Percentiles rank a stretch among this genome's conserved stretches.
Conservation (phyloP, 1,284 basidiomycete species). For the Sporisorium reilianum region DNA sequence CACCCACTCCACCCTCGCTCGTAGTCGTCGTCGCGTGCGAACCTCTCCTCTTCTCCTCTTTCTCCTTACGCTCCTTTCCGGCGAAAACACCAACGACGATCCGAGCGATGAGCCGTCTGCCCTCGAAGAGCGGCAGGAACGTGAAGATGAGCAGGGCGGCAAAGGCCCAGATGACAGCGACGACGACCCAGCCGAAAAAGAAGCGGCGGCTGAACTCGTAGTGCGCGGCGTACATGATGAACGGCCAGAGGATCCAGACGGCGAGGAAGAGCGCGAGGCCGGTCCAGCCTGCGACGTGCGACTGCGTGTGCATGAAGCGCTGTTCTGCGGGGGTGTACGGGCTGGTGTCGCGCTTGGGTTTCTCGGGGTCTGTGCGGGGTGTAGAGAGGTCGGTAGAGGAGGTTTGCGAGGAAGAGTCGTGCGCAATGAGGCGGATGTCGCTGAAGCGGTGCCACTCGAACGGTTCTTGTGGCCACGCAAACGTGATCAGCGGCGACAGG, state of each 20-base stretch:
- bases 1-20: neutral
- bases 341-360: neutral
- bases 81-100: conserved; percentile 18
- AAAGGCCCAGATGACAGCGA: conserved; percentile 62
- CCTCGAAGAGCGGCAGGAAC: conserved; percentile 44
- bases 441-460: conserved; percentile 58
- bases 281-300: conserved; percentile 25
- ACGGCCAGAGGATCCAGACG: conserved; percentile 66
- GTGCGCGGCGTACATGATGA: conserved; percentile 63
- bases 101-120: conserved; percentile 15
- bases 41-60: conserved; percentile 1
- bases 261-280: conserved; percentile 50
- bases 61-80: neutral
- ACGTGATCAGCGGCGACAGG: conserved; percentile 38
- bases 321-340: conserved; percentile 27
- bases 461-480: conserved; percentile 22
- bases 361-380: neutral
- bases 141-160: conserved; percentile 44
- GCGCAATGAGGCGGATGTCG: conserved; percentile 42
- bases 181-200: conserved; percentile 64
- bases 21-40: neutral
- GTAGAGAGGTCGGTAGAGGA: neutral
- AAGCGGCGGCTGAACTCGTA: conserved; percentile 60
- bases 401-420: conserved; percentile 20
- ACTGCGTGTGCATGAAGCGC: conserved; percentile 31